A percentile compares a stretch with the other conserved stretches of the same genome.
phyloP scores from a whole-genome alignment of 768 basidiomycete species.

The Rhodosporidiobolus odoratus region DNA sequence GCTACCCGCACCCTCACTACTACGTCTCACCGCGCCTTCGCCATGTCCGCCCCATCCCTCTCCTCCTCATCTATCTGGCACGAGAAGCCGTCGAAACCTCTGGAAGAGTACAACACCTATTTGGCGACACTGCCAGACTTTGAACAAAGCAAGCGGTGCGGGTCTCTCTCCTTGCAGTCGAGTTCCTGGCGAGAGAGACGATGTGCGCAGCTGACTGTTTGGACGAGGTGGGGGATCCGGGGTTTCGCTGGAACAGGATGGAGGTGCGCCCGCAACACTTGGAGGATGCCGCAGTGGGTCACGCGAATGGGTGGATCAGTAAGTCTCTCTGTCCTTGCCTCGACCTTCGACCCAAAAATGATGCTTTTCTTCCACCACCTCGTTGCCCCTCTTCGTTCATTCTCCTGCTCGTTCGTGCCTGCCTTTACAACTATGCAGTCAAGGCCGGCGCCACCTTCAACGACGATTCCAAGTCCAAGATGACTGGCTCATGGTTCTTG shows the following conservation, averaged over 20 bases:
- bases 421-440: too few species aligned
- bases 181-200: neutral
- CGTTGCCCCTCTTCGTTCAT: neutral
- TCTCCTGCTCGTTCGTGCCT: neutral
- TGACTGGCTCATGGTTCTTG: slow-evolving; percentile 33
- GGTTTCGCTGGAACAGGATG: slow-evolving; percentile 5
- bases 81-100: slow-evolving; percentile 15
- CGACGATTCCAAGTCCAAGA: slow-evolving; percentile 22
- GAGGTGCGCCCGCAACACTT: slow-evolving; percentile 24
- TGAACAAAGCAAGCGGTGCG: slow-evolving; percentile 23
- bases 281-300: slow-evolving; percentile 15
- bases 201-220: too few species aligned
- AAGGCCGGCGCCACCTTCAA: slow-evolving; percentile 33
- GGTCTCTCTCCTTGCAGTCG: neutral
- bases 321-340: too few species aligned
- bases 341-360: too few species aligned
- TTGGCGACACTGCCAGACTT: slow-evolving; percentile 18
- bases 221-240: too few species aligned
- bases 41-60: slow-evolving; percentile 1
- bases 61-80: slow-evolving; percentile 3
- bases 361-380: neutral
- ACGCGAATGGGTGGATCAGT: slow-evolving; percentile 27
- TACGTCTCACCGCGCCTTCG: slow-evolving; percentile 10
- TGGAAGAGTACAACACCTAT: slow-evolving; percentile 19
- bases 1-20: too few species aligned